Evolutionary conservation across 148 eudicot genomes (phyloP), one percentile per base, ranked within the genome.

Genomic region (Rhododendron simsii): DNA sequence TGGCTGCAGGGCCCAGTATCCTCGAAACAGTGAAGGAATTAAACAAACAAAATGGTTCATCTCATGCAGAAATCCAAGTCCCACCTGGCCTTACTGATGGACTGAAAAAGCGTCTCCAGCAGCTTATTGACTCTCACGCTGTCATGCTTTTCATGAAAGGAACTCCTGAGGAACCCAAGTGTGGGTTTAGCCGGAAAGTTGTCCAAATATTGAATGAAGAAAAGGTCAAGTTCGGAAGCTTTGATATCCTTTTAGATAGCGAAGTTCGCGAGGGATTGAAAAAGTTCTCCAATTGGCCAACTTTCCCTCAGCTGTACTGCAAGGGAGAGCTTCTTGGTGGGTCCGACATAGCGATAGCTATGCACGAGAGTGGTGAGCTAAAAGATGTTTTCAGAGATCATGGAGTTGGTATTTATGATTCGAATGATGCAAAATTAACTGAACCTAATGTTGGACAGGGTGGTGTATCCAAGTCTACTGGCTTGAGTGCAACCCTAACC

Each of bases 71-170:
- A 51, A 90, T 5, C 82, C 90, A 85, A 37, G 12, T 21, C 14
- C 81, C 89, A n/a, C 81, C 94, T 78, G 90, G 87, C 59, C 73
- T 45, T 48, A 67, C 76, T n/a, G 89, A 87, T 79, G 89, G 84
- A 23, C 92, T 95, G 39, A 87, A 91, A 87, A 87, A 87, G 84
- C 90, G 91, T 81, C 91, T 98, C 23, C 81, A 92, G 83, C 93
- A 92, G 86, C 89, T 98, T 74, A 87, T 93, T 35, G 84, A 82
- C 75, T 94, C 98, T 87, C 94, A 94, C 9, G 88, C 96, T 5
- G 85, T 98, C 73, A 94, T 98, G 95, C 97, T 98, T 78, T 98
- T 98, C 93, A 98, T 98, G 97, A 98, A 98, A 94, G 99, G 99
- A 59, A 92, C 33, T 88, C 94, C 99, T 18, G 91, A 93, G 88